These are phyloP conservation scores for Rhododendron williamsianum DNA, from an alignment of 148 eudicot species.

Conservation along the genomic window DNA sequence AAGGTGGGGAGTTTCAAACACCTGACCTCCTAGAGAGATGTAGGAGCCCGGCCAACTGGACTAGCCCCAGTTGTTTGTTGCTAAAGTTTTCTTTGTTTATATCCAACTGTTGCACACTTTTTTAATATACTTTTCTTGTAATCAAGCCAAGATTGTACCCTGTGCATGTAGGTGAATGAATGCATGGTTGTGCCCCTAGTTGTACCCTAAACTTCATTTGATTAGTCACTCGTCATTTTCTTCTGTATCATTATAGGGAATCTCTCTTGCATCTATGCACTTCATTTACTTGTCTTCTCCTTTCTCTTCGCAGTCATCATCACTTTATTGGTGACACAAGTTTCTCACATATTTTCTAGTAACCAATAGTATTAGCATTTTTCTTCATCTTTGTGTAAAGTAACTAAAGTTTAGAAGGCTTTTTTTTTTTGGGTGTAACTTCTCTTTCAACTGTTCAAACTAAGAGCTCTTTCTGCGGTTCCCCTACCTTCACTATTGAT, in stretches of 20 bases:
- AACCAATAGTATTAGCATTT: not conserved
- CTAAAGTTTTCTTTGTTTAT: not conserved
- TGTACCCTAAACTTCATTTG: not conserved
- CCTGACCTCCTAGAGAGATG: not conserved
- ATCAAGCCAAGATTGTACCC: not conserved
- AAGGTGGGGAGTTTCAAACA: not conserved
- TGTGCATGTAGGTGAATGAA: not conserved
- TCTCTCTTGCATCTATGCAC: conserved; percentile 1
- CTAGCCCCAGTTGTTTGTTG: not conserved
- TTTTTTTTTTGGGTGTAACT: not conserved
- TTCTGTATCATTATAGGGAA: not conserved
- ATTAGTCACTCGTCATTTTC: not conserved
- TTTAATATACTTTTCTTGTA: not conserved
- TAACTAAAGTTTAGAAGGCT: too few species aligned
- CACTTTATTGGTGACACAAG: not conserved
- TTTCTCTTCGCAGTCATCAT: not conserved
- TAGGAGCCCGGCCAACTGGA: not conserved
- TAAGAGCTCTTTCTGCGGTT: not conserved
- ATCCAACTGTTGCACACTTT: not conserved
- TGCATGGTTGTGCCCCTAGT: not conserved
- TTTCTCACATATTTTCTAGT: not conserved
- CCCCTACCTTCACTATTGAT: not conserved
- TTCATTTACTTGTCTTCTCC: not conserved
- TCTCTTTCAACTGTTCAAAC: not conserved
- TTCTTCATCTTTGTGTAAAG: not conserved